Evolutionary conservation across 2,329 filamentous ascomycete genomes (phyloP).

Genomic region (Aspergillus luchuensis): DNA sequence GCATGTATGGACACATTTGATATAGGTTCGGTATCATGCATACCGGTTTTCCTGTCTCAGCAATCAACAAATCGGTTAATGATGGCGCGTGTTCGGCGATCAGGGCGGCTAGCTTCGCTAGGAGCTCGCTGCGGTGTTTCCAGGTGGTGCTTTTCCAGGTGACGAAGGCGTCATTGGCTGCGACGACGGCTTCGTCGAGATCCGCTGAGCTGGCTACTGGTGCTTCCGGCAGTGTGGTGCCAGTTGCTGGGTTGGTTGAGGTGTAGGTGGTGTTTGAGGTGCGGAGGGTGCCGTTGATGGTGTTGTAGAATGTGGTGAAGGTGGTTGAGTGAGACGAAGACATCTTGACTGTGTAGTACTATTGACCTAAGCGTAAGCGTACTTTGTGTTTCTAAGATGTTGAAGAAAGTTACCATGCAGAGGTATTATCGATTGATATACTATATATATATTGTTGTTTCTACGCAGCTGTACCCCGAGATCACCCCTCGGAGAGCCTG

Average conservation of each 20-base stretch:
- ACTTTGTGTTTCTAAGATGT: too few relatives aligned
- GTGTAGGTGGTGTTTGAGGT: neutral
- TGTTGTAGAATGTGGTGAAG: constrained; percentile 7
- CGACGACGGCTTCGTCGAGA: constrained; percentile 1
- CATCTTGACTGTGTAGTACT: too few relatives aligned
- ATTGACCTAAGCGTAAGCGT: too few relatives aligned
- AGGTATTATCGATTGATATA: too few relatives aligned
- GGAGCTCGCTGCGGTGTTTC: neutral
- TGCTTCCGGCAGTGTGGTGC: neutral
- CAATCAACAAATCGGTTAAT: neutral
- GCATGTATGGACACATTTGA: neutral
- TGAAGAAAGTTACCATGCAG: too few relatives aligned
- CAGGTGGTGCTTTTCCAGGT: neutral
- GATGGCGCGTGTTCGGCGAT: neutral
- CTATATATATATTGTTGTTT: too few relatives aligned
- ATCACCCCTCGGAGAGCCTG: too few relatives aligned
- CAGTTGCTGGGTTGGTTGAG: constrained; percentile 1
- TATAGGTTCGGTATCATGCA: neutral
- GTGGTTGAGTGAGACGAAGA: too few relatives aligned
- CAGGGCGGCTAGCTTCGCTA: neutral
- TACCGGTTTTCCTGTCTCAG: constrained; percentile 5
- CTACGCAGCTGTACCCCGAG: too few relatives aligned
- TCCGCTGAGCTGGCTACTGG: constrained; percentile 6
- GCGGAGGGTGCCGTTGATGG: constrained; percentile 1
- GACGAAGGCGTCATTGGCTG: constrained; percentile 5